Evolutionary conservation across 371 early-diverging fungal species (phyloP).

Genomic region (Nematocida displodere): DNA sequence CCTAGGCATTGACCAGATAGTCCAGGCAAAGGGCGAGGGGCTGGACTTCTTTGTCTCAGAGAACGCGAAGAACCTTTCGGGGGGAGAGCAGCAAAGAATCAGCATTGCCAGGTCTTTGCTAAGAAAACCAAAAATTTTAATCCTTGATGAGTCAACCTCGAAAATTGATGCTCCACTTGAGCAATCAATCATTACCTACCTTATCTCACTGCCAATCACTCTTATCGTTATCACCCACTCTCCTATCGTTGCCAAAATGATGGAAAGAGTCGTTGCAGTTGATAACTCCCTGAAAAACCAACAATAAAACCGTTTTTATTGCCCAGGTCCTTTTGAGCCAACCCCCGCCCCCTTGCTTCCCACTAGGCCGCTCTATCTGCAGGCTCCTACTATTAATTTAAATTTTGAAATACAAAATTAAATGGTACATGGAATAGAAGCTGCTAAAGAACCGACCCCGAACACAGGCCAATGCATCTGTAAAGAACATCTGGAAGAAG

Average conservation of each 20-base stretch:
- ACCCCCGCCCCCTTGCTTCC: too few species aligned
- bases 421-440: neutral
- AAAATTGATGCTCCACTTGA: constrained; percentile 79
- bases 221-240: constrained; percentile 49
- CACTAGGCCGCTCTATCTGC: too few species aligned
- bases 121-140: constrained; percentile 72
- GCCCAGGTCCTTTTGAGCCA: too few species aligned
- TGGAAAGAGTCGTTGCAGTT: constrained; percentile 16
- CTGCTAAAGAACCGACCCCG: too few species aligned
- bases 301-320: neutral
- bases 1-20: constrained; percentile 72
- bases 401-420: neutral
- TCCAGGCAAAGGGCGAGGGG: constrained; percentile 69
- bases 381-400: too few species aligned
- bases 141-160: constrained; percentile 89
- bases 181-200: constrained; percentile 62
- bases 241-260: neutral
- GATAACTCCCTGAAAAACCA: neutral
- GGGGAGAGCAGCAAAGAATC: constrained; percentile 84
- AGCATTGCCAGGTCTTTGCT: constrained; percentile 74
- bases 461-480: neutral
- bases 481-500: neutral
- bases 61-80: constrained; percentile 77
- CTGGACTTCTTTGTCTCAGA: constrained; percentile 83
- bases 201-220: neutral